Base-by-base conservation (phyloP, 169 alveolate genomes). In the Theileria parva region DNA sequence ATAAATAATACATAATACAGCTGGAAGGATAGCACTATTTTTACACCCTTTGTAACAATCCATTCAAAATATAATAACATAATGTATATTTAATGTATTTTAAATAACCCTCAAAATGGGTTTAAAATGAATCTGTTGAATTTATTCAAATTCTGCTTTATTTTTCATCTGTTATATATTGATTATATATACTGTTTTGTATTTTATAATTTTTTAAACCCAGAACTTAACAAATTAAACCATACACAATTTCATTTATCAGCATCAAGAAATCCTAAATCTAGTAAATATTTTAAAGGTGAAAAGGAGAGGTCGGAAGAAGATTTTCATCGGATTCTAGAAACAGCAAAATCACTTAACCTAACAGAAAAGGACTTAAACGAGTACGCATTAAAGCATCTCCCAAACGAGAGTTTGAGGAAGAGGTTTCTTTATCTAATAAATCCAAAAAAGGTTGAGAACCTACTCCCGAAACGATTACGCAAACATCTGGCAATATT, bases 391-490 rank as follows among this genome's bases (percentile, higher is more conserved):
- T 13, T 21, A 21, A 37, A 61, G 5, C 63, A 61, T 25, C 32
- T 44, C 34, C 30, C 19, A 37, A 23, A 74, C 9, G 60, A 37
- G 11, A 74, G 78, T 23, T 80, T 11, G 25, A 30, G 74, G 28
- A 53, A 51, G 37, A 12, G 32, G 17, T 53, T 37, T 6, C 39
- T n/a, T 1, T 59, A 66, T 19, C 83, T 28, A 37, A 51, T 72
- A 23, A 72, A 72, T 19, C 75, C 63, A 67, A 72, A 72, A 51
- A 57, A 57, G 74, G 72, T 3, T 3, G 57, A 68, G 74, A 72
- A 70, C 2, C 37, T 17, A 17, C 34, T 85, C 21, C 86, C 83
- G 13, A 77, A 72, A 27, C 25, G 91, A 9, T 48, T 85, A 59
- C 39, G 28, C 0, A 78, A 72, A 60, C 75, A 69, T 53, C 8